Evolutionary conservation across 2,329 filamentous ascomycete genomes (phyloP).

Genomic region (Diaporthe sp.): DNA sequence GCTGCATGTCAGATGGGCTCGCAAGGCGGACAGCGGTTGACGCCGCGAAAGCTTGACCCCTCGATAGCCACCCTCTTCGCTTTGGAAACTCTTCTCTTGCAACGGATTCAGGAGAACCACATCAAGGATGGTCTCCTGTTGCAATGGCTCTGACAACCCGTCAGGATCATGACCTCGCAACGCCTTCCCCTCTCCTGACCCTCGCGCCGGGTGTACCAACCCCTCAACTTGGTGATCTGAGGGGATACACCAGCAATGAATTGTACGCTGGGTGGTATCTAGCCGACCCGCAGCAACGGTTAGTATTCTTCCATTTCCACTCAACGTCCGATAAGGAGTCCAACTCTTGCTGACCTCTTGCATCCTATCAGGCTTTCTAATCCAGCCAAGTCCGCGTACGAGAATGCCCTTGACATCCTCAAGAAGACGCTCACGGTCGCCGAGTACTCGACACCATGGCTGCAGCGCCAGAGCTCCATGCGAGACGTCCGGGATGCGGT

Average conservation of each 20-base stretch:
- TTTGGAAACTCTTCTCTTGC: too few relatives aligned
- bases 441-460: slow-evolving; percentile 14
- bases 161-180: neutral
- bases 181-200: neutral
- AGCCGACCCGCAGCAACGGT: neutral
- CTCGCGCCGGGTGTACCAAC: neutral
- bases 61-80: too few relatives aligned
- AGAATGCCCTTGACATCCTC: neutral
- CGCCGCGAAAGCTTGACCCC: neutral
- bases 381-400: slow-evolving; percentile 14
- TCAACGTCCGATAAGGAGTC: too few relatives aligned
- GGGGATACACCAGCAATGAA: neutral
- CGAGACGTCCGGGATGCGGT: neutral
- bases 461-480: neutral
- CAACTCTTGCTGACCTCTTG: too few relatives aligned
- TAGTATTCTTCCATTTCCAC: neutral
- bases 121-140: neutral
- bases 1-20: neutral
- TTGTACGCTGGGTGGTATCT: slow-evolving; percentile 11
- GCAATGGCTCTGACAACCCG: slow-evolving; percentile 4
- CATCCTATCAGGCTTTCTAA: neutral
- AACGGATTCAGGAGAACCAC: neutral
- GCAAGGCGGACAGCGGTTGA: neutral
- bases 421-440: neutral
- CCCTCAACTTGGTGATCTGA: neutral